These are phyloP conservation scores for Pinguiococcus pyrenoidosus DNA, from an alignment of 108 stramenopile species.

Conservation along the genomic window DNA sequence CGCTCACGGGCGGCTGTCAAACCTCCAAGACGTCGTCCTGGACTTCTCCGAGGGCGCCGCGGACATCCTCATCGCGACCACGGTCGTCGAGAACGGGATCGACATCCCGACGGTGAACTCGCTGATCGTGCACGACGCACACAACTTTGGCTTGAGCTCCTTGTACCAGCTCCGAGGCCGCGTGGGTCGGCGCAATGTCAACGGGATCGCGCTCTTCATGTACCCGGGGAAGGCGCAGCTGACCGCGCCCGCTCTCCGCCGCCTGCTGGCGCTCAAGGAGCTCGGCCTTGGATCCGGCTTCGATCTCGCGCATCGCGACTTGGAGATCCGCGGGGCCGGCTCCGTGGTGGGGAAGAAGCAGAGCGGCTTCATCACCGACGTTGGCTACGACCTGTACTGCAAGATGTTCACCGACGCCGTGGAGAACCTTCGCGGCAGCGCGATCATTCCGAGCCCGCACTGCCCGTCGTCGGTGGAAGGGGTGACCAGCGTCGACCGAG, in stretches of 20 bases:
- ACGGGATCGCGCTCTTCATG: slow-evolving; percentile 76
- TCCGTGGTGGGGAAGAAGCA: slow-evolving; percentile 75
- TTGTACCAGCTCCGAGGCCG: slow-evolving; percentile 85
- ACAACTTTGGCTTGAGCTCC: slow-evolving; percentile 73
- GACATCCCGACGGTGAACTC: slow-evolving; percentile 88
- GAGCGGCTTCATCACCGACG: slow-evolving; percentile 63
- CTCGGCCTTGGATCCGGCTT: slow-evolving; percentile 71
- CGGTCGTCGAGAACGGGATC: slow-evolving; percentile 92
- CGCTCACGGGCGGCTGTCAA: slow-evolving; percentile 65
- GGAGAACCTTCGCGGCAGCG: slow-evolving; percentile 61
- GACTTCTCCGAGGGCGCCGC: slow-evolving; percentile 64
- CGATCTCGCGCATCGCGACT: slow-evolving; percentile 77
- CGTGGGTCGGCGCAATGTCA: slow-evolving; percentile 70
- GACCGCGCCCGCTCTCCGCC: slow-evolving; percentile 36
- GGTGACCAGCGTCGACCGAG: too few species aligned
- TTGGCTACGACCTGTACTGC: slow-evolving; percentile 91
- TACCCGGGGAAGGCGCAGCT: slow-evolving; percentile 38
- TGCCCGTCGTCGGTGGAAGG: too few species aligned
- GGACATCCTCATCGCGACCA: slow-evolving; percentile 82
- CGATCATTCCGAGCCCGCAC: too few species aligned
- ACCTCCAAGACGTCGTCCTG: slow-evolving; percentile 47
- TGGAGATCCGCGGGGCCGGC: slow-evolving; percentile 87
- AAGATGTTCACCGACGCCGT: slow-evolving; percentile 77
- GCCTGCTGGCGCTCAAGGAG: slow-evolving; percentile 66
- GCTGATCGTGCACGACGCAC: slow-evolving; percentile 72